Evolutionary conservation across 495 filamentous ascomycete genomes (phyloP), one percentile per base, ranked within the genome.

Genomic region (Daldinia grandis): DNA sequence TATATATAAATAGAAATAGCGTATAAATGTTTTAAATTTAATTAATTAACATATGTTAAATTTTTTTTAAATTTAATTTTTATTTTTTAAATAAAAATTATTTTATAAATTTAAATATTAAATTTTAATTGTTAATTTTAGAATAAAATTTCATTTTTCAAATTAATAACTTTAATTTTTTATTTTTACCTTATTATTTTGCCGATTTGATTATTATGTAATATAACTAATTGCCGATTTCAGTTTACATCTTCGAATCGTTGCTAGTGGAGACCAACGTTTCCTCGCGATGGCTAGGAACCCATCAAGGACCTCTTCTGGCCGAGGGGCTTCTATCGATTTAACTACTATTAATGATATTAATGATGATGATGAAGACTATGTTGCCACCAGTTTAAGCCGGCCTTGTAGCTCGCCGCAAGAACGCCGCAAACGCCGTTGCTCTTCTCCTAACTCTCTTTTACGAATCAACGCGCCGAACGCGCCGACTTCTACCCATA

Each of bases 41-140:
- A 19, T 28, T 8, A 54, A n/a, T 54, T 25, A 30, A 31, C 27
- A 14, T 25, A 50, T 1, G 15, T 19, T 35, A 56, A 56, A 33
- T 10, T 7, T 27, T 25, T 21, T 42, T 55, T 55, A 55, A 40
- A 51, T 58, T 30, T 42, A 33, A 21, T 38, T 35, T 53, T 50
- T 50, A 57, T 31, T 57, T 38, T 58, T 44, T 33, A 55, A 28
- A 53, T 44, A 35, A 25, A 47, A 27, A 57, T 21, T n/a, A 58
- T 49, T 49, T 57, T 30, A 17, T 19, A 56, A 56, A 37, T 33
- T 1, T 56, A 35, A 35, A 66, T 54, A 44, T 53, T 53, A 61
- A 68, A 63, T 49, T 49, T 30, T 59, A 37, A 35, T 61, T 42
- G 56, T 33, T 67, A 57, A 47, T 25, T 40, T 58, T 58, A 55